Evolutionary conservation across 345 rosid species (phyloP).

Genomic region (Eucalyptus sp.): DNA sequence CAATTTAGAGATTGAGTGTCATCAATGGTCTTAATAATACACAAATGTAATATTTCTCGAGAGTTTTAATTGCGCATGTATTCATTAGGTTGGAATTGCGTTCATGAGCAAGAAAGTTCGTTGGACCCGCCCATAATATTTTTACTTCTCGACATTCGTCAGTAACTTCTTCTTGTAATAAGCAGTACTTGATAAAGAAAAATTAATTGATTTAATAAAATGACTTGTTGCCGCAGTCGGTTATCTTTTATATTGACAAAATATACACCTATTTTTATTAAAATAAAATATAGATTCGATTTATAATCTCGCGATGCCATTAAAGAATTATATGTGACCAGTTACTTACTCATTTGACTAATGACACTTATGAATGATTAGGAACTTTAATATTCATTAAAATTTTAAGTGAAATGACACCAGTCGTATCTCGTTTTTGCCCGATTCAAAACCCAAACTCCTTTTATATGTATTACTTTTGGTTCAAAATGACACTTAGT

Average conservation of each 20-base stretch:
- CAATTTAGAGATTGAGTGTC: background rate
- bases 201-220: background rate
- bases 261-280: background rate
- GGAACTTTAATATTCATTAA: background rate
- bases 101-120: background rate
- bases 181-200: background rate
- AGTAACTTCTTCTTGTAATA: background rate
- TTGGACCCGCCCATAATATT: background rate
- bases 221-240: background rate
- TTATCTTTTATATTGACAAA: background rate
- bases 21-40: background rate
- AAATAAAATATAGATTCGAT: background rate
- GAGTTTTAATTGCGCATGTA: background rate
- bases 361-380: background rate
- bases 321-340: background rate
- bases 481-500: background rate
- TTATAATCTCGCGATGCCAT: background rate
- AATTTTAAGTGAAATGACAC: background rate
- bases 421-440: rapidly evolving
- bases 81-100: background rate
- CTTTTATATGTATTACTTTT: background rate
- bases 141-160: background rate
- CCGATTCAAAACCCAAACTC: background rate
- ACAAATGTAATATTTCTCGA: background rate
- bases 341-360: background rate